Evolutionary conservation across 495 filamentous ascomycete genomes (phyloP).

Genomic region (Neurospora tetraspora): DNA sequence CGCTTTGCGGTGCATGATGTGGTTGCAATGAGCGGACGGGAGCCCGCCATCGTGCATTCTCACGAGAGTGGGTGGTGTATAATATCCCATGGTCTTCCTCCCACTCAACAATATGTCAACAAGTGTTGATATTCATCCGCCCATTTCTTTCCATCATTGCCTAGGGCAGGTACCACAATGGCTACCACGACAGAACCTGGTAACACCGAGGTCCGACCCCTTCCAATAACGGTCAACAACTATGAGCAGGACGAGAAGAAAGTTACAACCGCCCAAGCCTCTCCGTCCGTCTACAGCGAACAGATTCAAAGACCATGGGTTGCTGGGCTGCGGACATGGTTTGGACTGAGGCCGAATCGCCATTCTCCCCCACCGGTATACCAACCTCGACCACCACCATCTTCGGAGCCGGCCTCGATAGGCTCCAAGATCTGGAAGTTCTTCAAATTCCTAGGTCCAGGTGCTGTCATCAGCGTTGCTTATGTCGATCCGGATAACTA

Average conservation of each 20-base stretch:
- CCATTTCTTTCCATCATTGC: neutral
- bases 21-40: neutral
- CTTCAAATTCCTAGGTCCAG: slow-evolving; percentile 13
- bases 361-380: neutral
- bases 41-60: neutral
- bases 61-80: neutral
- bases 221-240: neutral
- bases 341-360: neutral
- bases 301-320: neutral
- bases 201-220: neutral
- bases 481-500: slow-evolving; percentile 27
- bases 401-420: neutral
- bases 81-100: neutral
- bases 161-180: neutral
- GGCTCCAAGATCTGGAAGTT: slow-evolving; percentile 8
- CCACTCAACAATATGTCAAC: neutral
- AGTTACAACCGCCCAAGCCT: neutral
- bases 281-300: neutral
- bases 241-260: neutral
- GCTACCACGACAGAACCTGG: neutral
- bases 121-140: neutral
- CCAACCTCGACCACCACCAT: neutral
- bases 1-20: neutral
- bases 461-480: slow-evolving; percentile 14
- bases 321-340: neutral